Percentiles rank a stretch among this genome's conserved stretches.
Evolutionary conservation across 2,329 filamentous ascomycete genomes (phyloP).

Genomic region (Phaeomoniella chlamydospora): DNA sequence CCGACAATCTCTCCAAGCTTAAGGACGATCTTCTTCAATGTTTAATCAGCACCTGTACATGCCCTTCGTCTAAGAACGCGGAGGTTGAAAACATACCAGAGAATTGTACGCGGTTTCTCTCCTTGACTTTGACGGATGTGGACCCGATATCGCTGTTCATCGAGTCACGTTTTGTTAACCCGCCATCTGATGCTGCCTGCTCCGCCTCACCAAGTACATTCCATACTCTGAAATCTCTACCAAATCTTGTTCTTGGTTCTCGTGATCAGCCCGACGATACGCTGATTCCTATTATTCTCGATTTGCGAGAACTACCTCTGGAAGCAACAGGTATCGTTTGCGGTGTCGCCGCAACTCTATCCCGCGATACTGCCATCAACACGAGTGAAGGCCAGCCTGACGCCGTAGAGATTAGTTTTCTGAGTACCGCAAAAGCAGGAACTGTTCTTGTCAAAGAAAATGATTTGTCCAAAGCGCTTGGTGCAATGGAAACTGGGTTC

Average conservation of each 20-base stretch:
- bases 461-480: conserved; percentile 59
- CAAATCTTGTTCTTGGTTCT: conserved; percentile 14
- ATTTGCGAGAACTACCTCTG: conserved; percentile 64
- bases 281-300: conserved; percentile 75
- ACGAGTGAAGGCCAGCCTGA: conserved; percentile 23
- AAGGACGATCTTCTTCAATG: conserved; percentile 16
- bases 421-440: conserved; percentile 77
- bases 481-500: conserved; percentile 40
- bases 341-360: conserved; percentile 72
- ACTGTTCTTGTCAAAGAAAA: conserved; percentile 73
- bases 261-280: conserved; percentile 30
- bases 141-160: conserved; percentile 31
- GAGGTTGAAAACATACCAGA: conserved; percentile 13
- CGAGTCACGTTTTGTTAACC: conserved; percentile 32
- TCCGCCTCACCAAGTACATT: conserved; percentile 59
- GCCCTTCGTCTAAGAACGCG: conserved; percentile 7
- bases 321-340: conserved; percentile 93
- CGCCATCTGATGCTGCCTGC: conserved; percentile 12
- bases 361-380: conserved; percentile 50
- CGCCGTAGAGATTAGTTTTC: conserved; percentile 68
- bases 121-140: conserved; percentile 27
- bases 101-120: conserved; percentile 20
- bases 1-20: conserved; percentile 18
- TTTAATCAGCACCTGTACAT: not conserved
- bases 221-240: conserved; percentile 29